Evolutionary conservation across 2,329 filamentous ascomycete genomes (phyloP).

Genomic region (Trichoderma endophyticum): DNA sequence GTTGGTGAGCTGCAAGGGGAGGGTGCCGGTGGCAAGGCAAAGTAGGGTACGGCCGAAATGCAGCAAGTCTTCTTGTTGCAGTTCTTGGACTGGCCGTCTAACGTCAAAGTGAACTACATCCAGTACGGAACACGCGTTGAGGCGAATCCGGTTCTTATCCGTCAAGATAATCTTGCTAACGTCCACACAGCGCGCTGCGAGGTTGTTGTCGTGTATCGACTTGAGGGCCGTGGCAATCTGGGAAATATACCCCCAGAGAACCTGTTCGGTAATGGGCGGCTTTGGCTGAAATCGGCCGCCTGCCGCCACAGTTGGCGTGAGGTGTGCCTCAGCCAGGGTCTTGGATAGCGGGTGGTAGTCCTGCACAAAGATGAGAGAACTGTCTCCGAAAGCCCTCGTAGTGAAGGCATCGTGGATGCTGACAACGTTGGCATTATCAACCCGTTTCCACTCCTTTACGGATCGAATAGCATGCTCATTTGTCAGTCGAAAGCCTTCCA

Average conservation of each 20-base stretch:
- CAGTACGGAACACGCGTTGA: constrained; percentile 84
- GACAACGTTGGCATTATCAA: constrained; percentile 78
- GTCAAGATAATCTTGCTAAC: constrained; percentile 87
- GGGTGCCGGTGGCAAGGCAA: constrained; percentile 71
- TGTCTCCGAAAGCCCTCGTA: constrained; percentile 87
- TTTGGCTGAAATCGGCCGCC: constrained; percentile 46
- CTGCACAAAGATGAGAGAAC: constrained; percentile 88
- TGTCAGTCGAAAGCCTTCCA: constrained; percentile 85
- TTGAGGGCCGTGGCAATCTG: constrained; percentile 88
- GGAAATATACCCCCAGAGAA: constrained; percentile 87
- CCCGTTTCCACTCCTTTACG: constrained; percentile 84
- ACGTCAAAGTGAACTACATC: constrained; percentile 84
- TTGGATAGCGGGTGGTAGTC: constrained; percentile 91
- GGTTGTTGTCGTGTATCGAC: constrained; percentile 73
- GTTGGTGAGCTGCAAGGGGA: constrained; percentile 54
- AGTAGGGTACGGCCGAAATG: constrained; percentile 82
- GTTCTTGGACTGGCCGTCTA: constrained; percentile 64
- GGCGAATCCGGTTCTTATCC: constrained; percentile 81
- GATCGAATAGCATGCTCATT: constrained; percentile 85
- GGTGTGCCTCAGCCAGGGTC: constrained; percentile 81
- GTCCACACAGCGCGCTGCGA: constrained; percentile 84
- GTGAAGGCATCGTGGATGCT: constrained; percentile 91
- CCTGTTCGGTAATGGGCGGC: constrained; percentile 61
- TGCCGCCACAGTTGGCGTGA: constrained; percentile 42
- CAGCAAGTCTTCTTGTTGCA: constrained; percentile 84